These are phyloP conservation scores for Elsinoe batatas DNA, from an alignment of 2,329 filamentous ascomycete species.

Conservation along the genomic window DNA sequence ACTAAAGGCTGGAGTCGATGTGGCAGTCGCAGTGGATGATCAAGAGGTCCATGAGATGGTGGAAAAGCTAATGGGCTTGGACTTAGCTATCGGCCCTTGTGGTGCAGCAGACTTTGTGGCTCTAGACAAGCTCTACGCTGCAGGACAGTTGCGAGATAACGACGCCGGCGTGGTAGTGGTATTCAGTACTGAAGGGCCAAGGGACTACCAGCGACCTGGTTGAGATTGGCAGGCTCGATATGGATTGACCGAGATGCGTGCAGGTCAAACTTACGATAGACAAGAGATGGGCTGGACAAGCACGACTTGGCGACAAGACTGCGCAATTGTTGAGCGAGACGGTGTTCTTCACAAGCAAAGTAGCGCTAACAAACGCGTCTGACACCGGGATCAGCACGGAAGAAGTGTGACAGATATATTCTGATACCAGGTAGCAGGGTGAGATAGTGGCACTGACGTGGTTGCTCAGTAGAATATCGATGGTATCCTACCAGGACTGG, in stretches of 20 bases:
- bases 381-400: constrained; percentile 1
- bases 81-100: constrained; percentile 51
- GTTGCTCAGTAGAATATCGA: constrained; percentile 5
- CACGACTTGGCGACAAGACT: neutral
- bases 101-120: constrained; percentile 51
- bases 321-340: neutral
- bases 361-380: neutral
- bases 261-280: neutral
- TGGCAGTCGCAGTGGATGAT: constrained; percentile 51
- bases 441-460: neutral
- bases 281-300: neutral
- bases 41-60: constrained; percentile 45
- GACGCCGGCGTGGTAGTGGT: constrained; percentile 51
- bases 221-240: neutral
- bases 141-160: constrained; percentile 27
- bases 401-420: neutral
- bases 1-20: constrained; percentile 49
- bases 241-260: neutral
- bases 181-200: constrained; percentile 55
- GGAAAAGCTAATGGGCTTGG: constrained; percentile 36
- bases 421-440: neutral
- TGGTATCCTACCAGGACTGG: constrained; percentile 3
- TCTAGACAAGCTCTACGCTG: constrained; percentile 40
- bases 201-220: constrained; percentile 38
- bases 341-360: no score